A percentile compares a stretch with the other conserved stretches of the same genome.
Evolutionary conservation across 2,329 filamentous ascomycete genomes (phyloP).

Genomic region (Fusarium pseudograminearum): DNA sequence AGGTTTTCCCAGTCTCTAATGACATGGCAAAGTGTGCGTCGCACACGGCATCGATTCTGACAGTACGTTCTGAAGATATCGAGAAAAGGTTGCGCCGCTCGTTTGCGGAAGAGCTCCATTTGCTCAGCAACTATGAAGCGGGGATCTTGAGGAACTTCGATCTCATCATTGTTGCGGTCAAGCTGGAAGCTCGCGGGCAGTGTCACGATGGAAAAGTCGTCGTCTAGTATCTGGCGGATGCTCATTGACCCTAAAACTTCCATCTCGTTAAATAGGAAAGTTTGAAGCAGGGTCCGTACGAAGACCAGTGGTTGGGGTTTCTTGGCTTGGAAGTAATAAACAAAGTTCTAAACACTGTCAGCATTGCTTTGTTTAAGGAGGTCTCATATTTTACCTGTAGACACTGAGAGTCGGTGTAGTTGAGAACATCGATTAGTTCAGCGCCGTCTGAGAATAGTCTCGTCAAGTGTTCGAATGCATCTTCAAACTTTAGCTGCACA

Average conservation of each 20-base stretch:
- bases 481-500: conserved; percentile 78
- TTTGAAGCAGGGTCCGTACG: conserved; percentile 82
- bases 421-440: conserved; percentile 74
- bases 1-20: conserved; percentile 86
- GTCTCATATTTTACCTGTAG: conserved; percentile 68
- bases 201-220: conserved; percentile 82
- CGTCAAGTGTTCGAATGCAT: conserved; percentile 76
- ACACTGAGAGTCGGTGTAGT: conserved; percentile 76
- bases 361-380: neutral
- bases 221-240: conserved; percentile 80
- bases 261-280: conserved; percentile 79
- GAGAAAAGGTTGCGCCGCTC: conserved; percentile 77
- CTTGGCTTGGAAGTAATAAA: conserved; percentile 79
- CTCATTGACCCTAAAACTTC: conserved; percentile 75
- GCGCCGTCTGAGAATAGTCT: conserved; percentile 78
- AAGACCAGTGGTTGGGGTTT: conserved; percentile 87
- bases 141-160: conserved; percentile 79
- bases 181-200: conserved; percentile 78
- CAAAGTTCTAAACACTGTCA: conserved; percentile 69
- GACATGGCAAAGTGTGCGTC: conserved; percentile 88
- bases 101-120: conserved; percentile 76
- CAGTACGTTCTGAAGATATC: conserved; percentile 87
- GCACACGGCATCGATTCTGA: conserved; percentile 89
- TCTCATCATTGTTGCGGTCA: conserved; percentile 78
- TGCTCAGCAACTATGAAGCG: conserved; percentile 77